Evolutionary conservation across 2,329 filamentous ascomycete genomes (phyloP).

Genomic region (Davidsoniella virescens): DNA sequence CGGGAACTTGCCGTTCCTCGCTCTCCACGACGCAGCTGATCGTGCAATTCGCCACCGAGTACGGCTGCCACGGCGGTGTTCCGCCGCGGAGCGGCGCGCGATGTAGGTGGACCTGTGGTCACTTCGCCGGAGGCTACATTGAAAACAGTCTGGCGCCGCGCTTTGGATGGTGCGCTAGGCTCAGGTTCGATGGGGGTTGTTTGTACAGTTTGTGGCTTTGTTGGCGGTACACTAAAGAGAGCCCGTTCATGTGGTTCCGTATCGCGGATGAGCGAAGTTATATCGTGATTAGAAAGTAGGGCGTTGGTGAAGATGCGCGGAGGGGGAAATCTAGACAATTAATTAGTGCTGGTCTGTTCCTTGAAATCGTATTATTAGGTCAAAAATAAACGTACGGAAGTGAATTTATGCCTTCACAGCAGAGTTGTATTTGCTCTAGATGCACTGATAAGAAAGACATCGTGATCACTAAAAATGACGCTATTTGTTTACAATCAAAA

Average conservation of each 20-base stretch:
- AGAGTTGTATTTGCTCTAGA: slow-evolving; percentile 60
- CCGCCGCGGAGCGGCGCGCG: slow-evolving; percentile 37
- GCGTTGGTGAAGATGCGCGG: slow-evolving; percentile 96
- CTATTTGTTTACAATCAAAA: background rate
- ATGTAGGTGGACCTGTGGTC: slow-evolving; percentile 36
- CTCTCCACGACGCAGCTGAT: slow-evolving; percentile 50
- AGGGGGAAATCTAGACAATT: slow-evolving; percentile 53
- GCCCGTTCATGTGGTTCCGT: slow-evolving; percentile 90
- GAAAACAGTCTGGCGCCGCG: slow-evolving; percentile 47
- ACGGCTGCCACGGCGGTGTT: slow-evolving; percentile 84
- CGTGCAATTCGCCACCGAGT: slow-evolving; percentile 71
- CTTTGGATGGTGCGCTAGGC: slow-evolving; percentile 21
- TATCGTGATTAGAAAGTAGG: slow-evolving; percentile 73
- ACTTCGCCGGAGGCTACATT: slow-evolving; percentile 48
- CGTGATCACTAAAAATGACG: slow-evolving; percentile 14
- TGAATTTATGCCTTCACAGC: slow-evolving; percentile 59
- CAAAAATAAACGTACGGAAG: slow-evolving; percentile 42
- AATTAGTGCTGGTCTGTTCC: slow-evolving; percentile 9
- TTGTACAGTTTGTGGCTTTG: slow-evolving; percentile 27
- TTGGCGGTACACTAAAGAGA: slow-evolving; percentile 74
- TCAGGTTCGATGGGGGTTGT: slow-evolving; percentile 20
- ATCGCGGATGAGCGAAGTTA: slow-evolving; percentile 85
- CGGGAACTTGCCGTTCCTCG: slow-evolving; percentile 19
- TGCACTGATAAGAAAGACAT: slow-evolving; percentile 58
- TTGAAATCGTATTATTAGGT: background rate